Evolutionary conservation across 805 yeast species (phyloP), one percentile per base, ranked within the genome.

Genomic region (Pichia insulana): DNA sequence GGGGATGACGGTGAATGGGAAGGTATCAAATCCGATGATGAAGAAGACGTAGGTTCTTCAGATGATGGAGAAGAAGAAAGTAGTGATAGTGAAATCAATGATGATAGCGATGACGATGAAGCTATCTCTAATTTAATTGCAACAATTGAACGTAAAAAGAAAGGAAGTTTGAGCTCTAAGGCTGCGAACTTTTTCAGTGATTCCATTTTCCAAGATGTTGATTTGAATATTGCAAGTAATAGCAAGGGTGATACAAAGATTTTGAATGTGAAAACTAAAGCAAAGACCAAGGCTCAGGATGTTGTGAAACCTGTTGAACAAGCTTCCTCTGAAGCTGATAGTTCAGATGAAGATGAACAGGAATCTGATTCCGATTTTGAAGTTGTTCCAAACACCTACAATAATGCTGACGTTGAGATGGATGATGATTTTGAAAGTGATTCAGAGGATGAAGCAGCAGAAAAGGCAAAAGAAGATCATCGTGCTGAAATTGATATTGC

Each of bases 1-100:
- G 88, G 80, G 50, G 83, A 69, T 41, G 78, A 78, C 51, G 92
- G 82, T 49, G 50, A 54, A 8, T 84, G 92, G 92, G 81, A 79
- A 36, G 92, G 92, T 47, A 78, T 84, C 44, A 58, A 68, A 28
- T 28, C 31, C 31, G 79, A 73, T 13, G 71, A 70, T 33, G 67
- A 63, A 12, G 62, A 62, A 20, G 69, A 61, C n/a, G 50, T 49
- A 30, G 44, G 45, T 8, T 56, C 51, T 37, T 48, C 53, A 7
- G 50, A 49, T 12, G 67, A 59, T 25, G 62, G 50, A 7, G 58
- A 51, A 22, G 63, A 65, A 18, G 61, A 62, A 34, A 70, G 66
- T 36, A 62, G 63, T 37, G 69, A 69, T 37, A 70, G 68, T 30
- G 75, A 73, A 41, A 67, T 64, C 31, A 67, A 67, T 56, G 69